A percentile compares a stretch with the other conserved stretches of the same genome.
These are phyloP conservation scores for Sideroxylon spinosum DNA, from an alignment of 179 eudicot species.

Conservation along the genomic window DNA sequence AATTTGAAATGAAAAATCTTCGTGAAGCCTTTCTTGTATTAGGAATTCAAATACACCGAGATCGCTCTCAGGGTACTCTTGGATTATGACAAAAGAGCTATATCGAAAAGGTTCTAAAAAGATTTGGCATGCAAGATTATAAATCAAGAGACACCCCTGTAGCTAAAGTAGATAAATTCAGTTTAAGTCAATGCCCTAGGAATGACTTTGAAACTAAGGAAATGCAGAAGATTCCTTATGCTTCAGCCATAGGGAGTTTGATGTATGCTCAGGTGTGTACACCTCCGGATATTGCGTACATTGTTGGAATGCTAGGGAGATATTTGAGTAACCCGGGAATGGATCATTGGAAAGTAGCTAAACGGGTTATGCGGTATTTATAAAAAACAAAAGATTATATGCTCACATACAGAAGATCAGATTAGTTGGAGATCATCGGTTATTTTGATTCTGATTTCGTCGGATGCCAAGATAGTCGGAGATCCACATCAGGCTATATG, in stretches of 20 bases:
- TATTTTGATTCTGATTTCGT: not conserved
- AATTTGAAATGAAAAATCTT: conserved; percentile 19
- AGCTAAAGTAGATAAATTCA: conserved; percentile 4
- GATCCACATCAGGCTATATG: not conserved
- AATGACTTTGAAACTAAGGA: not conserved
- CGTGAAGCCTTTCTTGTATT: conserved; percentile 14
- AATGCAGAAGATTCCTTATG: conserved; percentile 6
- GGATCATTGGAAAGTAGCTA: not conserved
- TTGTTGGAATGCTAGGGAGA: not conserved
- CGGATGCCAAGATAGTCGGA: not conserved
- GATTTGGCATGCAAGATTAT: conserved; percentile 7
- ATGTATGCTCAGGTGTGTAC: conserved; percentile 4
- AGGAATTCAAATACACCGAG: not conserved
- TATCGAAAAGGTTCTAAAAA: conserved; percentile 1
- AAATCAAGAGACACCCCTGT: not conserved
- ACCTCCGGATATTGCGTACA: not conserved
- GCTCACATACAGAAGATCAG: not conserved
- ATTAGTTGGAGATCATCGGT: not conserved
- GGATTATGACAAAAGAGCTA: conserved; percentile 11
- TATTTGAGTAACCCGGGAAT: not conserved
- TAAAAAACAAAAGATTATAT: not conserved
- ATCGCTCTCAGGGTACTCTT: conserved; percentile 12
- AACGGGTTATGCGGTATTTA: not conserved
- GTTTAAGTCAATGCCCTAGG: not conserved
- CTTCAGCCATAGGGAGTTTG: not conserved